Evolutionary conservation across 2,329 filamentous ascomycete genomes (phyloP), one percentile per base, ranked within the genome.

Genomic region (Ophiostoma triangulosporum): DNA sequence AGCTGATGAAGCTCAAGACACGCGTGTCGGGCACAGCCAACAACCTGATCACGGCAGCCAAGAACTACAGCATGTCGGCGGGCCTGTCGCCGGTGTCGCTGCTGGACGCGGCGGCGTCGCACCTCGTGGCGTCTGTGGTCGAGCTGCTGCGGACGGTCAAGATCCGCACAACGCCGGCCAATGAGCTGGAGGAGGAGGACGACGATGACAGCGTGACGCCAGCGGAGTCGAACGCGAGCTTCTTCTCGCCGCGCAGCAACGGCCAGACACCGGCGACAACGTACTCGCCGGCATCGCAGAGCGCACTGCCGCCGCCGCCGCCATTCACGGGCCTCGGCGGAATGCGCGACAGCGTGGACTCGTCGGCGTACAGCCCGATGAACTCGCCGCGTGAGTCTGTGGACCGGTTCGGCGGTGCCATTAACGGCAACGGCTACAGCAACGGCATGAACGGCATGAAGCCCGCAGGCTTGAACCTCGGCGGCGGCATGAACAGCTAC

Each of bases 1-100:
- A 83, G 57, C 80, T 81, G 59, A 71, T 74, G 27, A 88, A 84
- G 66, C 75, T 94, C 57, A 94, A 88, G 68, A 77, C 80, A 50
- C 84, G 84, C 55, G 85, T 97, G 3, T 94, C 89, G n/a, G 84
- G 85, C 2, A 95, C 91, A 1, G 90, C 93, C 49, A 97, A 97
- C 73, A 93, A 91, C 63, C 74, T 98, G 55, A 96, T 97, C 62
- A 97, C 91, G 2, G 88, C 91, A 1, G 85, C 88, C 32, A 95
- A 94, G 71, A 95, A 95, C 64, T 95, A 93, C 66, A 84, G 86
- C 32, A 77, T 80, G 11, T 83, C 88, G 0, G 82, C 80, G 20
- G 93, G 93, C 29, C 78, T 98, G 31, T 91, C 88, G 1, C 93
- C 93, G 0, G 84, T 98, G n/a, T 95, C 88, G 6, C 71, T 98